phyloP scores from a whole-genome alignment of 78 protist species.

The Dictyostelium citrinum region DNA sequence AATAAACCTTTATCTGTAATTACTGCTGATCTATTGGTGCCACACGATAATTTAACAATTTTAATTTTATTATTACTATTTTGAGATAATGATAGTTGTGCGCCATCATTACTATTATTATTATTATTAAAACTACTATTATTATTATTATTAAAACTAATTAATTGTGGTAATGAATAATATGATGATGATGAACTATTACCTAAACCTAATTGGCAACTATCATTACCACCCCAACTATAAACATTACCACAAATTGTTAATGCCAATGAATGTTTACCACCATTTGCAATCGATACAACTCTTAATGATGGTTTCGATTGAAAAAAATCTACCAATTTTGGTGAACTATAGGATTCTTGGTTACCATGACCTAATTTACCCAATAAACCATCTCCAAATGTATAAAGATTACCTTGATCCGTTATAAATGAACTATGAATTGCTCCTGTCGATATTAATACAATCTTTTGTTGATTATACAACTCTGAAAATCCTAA shows the following conservation, averaged over 20 bases:
- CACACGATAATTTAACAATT: conserved; percentile 1
- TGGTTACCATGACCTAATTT: conserved; percentile 51
- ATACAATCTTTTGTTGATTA: conserved; percentile 15
- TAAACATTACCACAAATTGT: background rate
- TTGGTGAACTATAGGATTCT: conserved; percentile 10
- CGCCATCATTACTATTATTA: background rate
- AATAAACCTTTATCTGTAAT: background rate
- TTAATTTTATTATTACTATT: background rate
- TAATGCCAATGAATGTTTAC: conserved; percentile 38
- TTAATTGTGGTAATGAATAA: background rate
- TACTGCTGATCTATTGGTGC: conserved; percentile 22
- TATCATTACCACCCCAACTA: conserved; percentile 55
- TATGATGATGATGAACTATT: background rate
- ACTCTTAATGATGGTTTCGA: background rate
- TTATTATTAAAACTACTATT: background rate
- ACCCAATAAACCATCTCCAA: conserved; percentile 51
- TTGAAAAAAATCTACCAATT: background rate
- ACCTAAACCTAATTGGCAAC: conserved; percentile 40
- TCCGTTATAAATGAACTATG: conserved; percentile 43
- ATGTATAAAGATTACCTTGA: conserved; percentile 35
- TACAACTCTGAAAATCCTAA: conserved; percentile 32
- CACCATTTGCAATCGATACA: conserved; percentile 8
- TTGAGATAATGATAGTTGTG: background rate
- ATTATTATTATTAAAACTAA: background rate
- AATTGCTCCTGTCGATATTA: conserved; percentile 20